Evolutionary conservation across 2,329 filamentous ascomycete genomes (phyloP).

Genomic region (Zelopaecilomyces penicillatus): DNA sequence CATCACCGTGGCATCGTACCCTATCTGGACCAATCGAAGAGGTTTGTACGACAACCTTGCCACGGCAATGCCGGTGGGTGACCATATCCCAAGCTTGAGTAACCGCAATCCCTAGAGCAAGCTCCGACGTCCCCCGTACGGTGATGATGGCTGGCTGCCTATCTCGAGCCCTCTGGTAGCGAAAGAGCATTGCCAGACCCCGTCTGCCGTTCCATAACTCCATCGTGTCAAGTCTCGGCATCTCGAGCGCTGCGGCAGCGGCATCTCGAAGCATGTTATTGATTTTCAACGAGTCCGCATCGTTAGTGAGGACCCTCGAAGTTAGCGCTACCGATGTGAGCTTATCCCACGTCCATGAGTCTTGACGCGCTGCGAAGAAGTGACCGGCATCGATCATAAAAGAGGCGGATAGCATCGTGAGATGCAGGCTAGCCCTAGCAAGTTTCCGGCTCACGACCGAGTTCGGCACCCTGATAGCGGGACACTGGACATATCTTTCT

Average conservation of each 20-base stretch:
- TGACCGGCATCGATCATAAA: slow-evolving; percentile 23
- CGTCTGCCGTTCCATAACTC: slow-evolving; percentile 25
- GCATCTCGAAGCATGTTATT: slow-evolving; percentile 20
- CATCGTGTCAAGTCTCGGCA: slow-evolving; percentile 22
- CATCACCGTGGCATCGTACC: slow-evolving; percentile 15
- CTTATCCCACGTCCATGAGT: slow-evolving; percentile 20
- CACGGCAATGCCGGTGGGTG: slow-evolving; percentile 12
- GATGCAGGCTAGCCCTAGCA: slow-evolving; percentile 21
- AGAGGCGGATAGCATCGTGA: slow-evolving; percentile 21
- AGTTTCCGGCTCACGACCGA: slow-evolving; percentile 18
- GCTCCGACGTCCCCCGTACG: slow-evolving; percentile 14
- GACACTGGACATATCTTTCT: slow-evolving; percentile 8
- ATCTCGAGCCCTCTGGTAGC: slow-evolving; percentile 13
- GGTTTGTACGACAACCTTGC: slow-evolving; percentile 10
- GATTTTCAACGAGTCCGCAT: slow-evolving; percentile 13
- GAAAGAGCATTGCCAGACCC: slow-evolving; percentile 17
- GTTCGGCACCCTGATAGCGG: slow-evolving; percentile 14
- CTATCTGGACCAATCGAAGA: slow-evolving; percentile 10
- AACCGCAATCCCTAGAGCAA: slow-evolving; percentile 10
- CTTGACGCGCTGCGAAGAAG: slow-evolving; percentile 19
- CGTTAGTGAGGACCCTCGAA: slow-evolving; percentile 17
- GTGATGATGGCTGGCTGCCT: slow-evolving; percentile 15
- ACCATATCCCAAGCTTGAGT: slow-evolving; percentile 18
- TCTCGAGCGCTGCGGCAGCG: slow-evolving; percentile 16
- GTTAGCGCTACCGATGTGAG: slow-evolving; percentile 24